Evolutionary conservation across 2,329 filamentous ascomycete species (phyloP).

Genomic region (Stachybotrys chartarum): DNA sequence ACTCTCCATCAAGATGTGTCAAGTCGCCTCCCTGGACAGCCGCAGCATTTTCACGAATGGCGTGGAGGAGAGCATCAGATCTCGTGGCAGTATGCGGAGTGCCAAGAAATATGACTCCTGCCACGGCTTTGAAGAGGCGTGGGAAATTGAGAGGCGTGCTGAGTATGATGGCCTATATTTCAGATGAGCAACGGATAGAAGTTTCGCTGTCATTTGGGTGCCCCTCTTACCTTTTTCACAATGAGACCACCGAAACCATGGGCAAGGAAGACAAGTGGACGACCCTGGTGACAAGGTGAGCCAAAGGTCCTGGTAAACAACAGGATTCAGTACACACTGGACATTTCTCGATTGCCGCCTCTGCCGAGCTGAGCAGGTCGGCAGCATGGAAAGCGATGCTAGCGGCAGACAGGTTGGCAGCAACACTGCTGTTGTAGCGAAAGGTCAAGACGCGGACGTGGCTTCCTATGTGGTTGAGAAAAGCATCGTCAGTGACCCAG

Average conservation of each 20-base stretch:
- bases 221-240: conserved; percentile 13
- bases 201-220: not conserved
- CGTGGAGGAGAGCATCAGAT: conserved; percentile 10
- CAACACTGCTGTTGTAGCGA: conserved; percentile 13
- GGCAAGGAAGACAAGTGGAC: conserved; percentile 13
- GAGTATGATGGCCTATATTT: conserved; percentile 5
- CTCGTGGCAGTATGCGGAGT: conserved; percentile 13
- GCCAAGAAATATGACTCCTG: conserved; percentile 13
- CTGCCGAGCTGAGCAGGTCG: conserved; percentile 10
- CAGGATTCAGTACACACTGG: conserved; percentile 3
- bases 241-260: conserved; percentile 16
- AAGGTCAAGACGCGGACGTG: conserved; percentile 13
- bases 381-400: conserved; percentile 14
- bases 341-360: conserved; percentile 7
- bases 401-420: conserved; percentile 13
- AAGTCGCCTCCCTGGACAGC: conserved; percentile 1
- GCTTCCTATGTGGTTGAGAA: conserved; percentile 8
- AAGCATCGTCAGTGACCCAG: conserved; percentile 16
- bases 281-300: conserved; percentile 4
- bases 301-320: not conserved
- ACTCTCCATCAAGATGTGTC: conserved; percentile 5
- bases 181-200: not conserved
- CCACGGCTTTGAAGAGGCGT: conserved; percentile 4
- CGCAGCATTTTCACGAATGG: conserved; percentile 8
- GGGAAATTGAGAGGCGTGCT: conserved; percentile 4